Percentiles rank a stretch among this genome's conserved stretches.
Conservation (phyloP, 2,329 filamentous ascomycete species). For the Capronia epimyces region DNA sequence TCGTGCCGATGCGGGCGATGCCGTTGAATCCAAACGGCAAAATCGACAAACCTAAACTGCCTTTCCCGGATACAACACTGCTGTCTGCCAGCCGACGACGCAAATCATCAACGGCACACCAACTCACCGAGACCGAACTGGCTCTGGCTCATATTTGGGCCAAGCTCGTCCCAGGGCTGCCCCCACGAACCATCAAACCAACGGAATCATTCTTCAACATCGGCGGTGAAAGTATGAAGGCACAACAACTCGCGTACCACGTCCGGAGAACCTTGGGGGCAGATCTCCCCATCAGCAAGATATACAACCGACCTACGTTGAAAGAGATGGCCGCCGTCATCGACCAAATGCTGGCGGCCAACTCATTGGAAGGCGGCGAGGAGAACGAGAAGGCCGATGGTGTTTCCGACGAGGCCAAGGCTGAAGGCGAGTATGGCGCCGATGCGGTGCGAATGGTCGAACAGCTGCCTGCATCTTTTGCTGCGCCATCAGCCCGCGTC, state of each 20-base stretch:
- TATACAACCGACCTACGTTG: constrained; percentile 64
- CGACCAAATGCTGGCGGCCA: constrained; percentile 37
- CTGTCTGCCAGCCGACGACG: constrained; percentile 51
- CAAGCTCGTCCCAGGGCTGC: constrained; percentile 60
- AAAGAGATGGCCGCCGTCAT: constrained; percentile 51
- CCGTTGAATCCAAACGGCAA: constrained; percentile 80
- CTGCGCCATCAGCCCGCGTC: constrained; percentile 30
- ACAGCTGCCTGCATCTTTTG: constrained; percentile 46
- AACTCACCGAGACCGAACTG: constrained; percentile 52
- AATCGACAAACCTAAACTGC: constrained; percentile 71
- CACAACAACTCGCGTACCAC: constrained; percentile 72
- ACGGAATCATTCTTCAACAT: constrained; percentile 69
- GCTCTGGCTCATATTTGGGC: constrained; percentile 68
- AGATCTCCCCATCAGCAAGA: constrained; percentile 59
- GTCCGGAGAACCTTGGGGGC: constrained; percentile 59
- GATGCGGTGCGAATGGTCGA: constrained; percentile 43
- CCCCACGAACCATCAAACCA: constrained; percentile 60
- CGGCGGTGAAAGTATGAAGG: constrained; percentile 74
- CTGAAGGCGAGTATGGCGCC: constrained; percentile 47
- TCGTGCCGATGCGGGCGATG: constrained; percentile 66
- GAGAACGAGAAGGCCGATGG: constrained; percentile 46
- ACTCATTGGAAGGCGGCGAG: constrained; percentile 34
- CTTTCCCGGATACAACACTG: constrained; percentile 71
- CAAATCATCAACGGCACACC: constrained; percentile 46
- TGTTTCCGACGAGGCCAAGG: constrained; percentile 29